Base-by-base conservation (phyloP, 179 eudicot genomes). In the Beta lomatogona region DNA sequence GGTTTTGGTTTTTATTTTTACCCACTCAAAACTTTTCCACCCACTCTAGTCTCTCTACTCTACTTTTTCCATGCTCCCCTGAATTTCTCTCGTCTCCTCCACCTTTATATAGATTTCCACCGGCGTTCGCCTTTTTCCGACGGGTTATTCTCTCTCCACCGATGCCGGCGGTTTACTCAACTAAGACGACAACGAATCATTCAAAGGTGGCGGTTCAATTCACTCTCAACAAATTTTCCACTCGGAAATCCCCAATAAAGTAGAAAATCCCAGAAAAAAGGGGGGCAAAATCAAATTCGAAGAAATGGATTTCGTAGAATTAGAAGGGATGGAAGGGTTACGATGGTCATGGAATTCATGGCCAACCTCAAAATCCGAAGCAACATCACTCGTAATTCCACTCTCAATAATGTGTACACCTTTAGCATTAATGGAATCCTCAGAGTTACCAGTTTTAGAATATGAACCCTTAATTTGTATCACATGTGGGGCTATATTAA, bases 341-440 rank as follows among this genome's bases (percentile, higher is more conserved):
- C 88, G 99, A 1, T 94, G 98, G 99, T 61, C 99, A n/a, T 97
- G 97, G 98, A 93, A 93, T 64, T 87, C 98, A 65, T 97, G 99
- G 99, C 99, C 99, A 10, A 79, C 82, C 3, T 83, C 98, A 0
- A 90, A 87, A 76, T 50, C 94, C 22, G 94, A 88, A 75, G 85
- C 90, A 1, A 8, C 81, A 3, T 80, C 91, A 44, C 87, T 94
- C 0, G 89, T 91, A 9, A 83, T 97, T 83, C 99, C 99, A 2
- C 88, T 94, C 12, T 88, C 97, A 1, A 81, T 94, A 28, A 88
- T 93, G 90, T 91, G 92, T 80, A 92, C 97, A 1, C 99, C 99
- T 3, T 57, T 75, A 57, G 50, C 77, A 9, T 78, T 94, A 59
- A 88, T 82, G 89, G 90, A 91, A 28, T 89, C 93, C 60, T 82